Base-by-base conservation (phyloP, 768 basidiomycete genomes). In the Tylopilus intermedius region DNA sequence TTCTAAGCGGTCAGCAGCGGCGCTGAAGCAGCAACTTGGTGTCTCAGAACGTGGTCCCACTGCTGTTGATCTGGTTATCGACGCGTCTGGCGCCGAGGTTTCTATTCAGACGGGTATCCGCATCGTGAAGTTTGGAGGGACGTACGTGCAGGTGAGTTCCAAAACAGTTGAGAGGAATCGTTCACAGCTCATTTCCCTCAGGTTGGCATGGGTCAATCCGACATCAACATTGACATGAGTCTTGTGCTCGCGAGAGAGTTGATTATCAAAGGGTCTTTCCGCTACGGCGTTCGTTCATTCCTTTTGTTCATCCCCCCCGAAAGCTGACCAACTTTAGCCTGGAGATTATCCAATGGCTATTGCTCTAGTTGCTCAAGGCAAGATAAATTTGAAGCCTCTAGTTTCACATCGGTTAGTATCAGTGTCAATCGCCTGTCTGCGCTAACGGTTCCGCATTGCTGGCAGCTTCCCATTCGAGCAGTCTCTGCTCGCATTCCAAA, bases 61-160 rank as follows among this genome's bases (percentile, higher is more conserved):
- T 8, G 78, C 81, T 4, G 83, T 96, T 57, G 92, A 96, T 71
- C 74, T 96, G 30, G 86, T 95, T 53, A 74, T 96, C 43, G 94
- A 98, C 64, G 92, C 92, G 11, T 92, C 88, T 51, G 94, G 94
- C 27, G 94, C 94, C 3, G 92, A 95, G 68, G 84, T 84, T 6
- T 95, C 91, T 47, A 89, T 96, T 54, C 91, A 92, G 68, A 94
- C 90, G 41, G 91, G 81, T 11, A 71, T 93, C 57, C 79, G 81
- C 63, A 72, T 94, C 46, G 86, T 81, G 53, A 86, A 84, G 71
- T 72, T 78, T 33, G 90, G 91, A 50, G 90, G 91, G 45, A 84
- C 79, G 3, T 80, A 81, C 62, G 81, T 89, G 14, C 85, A 88
- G 71, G 84, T 79, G 56, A 30, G 37, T 47, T 42, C 24, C 24